Conservation (phyloP, 2,329 filamentous ascomycete genomes). For the Fusarium nisikadoi region DNA sequence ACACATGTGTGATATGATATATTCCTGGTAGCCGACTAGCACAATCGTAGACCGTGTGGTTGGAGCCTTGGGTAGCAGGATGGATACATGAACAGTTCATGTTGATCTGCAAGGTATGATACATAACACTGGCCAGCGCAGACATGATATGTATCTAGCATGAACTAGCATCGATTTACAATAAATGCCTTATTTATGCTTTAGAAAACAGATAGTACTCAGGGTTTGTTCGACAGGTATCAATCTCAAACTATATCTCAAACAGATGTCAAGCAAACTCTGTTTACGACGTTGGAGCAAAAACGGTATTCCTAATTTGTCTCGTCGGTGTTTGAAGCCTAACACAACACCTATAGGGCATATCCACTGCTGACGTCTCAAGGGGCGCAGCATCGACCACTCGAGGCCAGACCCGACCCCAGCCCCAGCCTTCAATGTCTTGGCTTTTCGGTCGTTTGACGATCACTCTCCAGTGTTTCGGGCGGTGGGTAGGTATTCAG, state of each 20-base stretch:
- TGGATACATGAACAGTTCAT: not conserved
- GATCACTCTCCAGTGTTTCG: constrained; percentile 20
- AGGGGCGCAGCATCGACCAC: constrained; percentile 39
- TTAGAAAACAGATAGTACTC: not conserved
- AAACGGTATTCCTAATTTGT: constrained; percentile 18
- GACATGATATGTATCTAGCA: constrained; percentile 5
- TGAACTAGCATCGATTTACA: not conserved
- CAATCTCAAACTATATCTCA: constrained; percentile 17
- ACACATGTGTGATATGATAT: not conserved
- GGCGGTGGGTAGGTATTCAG: not conserved
- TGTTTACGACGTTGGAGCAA: not conserved
- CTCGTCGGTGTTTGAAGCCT: constrained; percentile 28
- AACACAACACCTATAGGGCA: constrained; percentile 8
- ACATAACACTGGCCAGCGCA: constrained; percentile 10
- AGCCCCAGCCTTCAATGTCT: constrained; percentile 1
- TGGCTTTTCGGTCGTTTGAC: constrained; percentile 26
- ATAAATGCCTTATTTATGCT: not conserved
- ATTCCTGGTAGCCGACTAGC: not conserved
- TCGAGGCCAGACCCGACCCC: not conserved
- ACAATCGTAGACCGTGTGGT: not conserved
- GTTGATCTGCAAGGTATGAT: constrained; percentile 17
- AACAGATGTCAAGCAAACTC: not conserved
- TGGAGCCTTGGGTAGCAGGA: constrained; percentile 6
- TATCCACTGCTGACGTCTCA: constrained; percentile 44
- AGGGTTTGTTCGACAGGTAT: not conserved